Evolutionary conservation across 495 filamentous ascomycete genomes (phyloP), one percentile per base, ranked within the genome.

Genomic region (Tirmania nivea): DNA sequence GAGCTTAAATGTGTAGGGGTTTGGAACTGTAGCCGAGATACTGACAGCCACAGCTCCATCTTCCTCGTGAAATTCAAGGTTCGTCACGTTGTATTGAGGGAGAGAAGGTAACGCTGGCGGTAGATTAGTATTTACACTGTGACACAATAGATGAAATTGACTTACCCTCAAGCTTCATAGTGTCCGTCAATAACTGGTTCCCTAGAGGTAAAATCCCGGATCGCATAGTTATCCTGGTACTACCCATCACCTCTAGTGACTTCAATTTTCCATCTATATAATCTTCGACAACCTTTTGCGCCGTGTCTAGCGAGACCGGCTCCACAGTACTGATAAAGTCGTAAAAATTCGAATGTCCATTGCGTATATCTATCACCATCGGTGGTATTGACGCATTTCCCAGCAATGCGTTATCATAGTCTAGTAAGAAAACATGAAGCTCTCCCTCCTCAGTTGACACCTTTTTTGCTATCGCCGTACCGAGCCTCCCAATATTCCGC

Each of bases 211-310:
- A 69, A 45, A 90, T 69, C 3, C 90, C 88, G 34, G 84, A 80
- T 66, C 80, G 84, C 10, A 95, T 60, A 31, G 70, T 69, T 25
- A 96, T 61, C 50, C 75, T 69, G 34, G 84, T 78, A 61, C 75
- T 80, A 11, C 83, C 88, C 50, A 76, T 71, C 3, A 96, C 63
- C 50, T 71, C 74, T 35, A 96, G 65, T 50, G 70, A 68, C 1
- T 75, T 74, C 50, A 97, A 65, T 52, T 73, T 77, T 35, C 89
- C 88, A 17, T 83, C 76, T 52, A 97, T 59, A 79, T 85, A 97
- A 64, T 94, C 84, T 57, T 86, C 79, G 16, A 85, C 86, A 54
- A 96, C 74, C n/a, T 71, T 71, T 48, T 83, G 78, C 51, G 94
- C 75, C 9, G 78, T 81, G 55, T 83, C 78, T n/a, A 84, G 68